Conservation (phyloP, 768 basidiomycete species). For the Hygrocybe coccinea region DNA sequence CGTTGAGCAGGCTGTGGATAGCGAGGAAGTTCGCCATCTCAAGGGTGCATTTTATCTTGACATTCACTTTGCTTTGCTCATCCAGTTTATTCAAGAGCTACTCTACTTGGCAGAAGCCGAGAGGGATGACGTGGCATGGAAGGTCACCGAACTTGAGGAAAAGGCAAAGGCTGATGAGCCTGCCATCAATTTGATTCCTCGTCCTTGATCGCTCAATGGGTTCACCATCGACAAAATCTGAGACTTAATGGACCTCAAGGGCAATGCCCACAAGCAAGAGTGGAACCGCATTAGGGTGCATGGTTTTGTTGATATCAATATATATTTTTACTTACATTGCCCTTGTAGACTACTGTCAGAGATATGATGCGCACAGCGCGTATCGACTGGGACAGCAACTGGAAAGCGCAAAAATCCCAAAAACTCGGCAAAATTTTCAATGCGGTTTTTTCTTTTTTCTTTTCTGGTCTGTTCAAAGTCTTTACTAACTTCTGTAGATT, state of each 20-base stretch:
- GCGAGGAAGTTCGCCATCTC: no score
- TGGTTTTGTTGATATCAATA: background rate
- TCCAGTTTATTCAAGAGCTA: no score
- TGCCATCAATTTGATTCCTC: background rate
- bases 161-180: no score
- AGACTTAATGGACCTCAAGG: background rate
- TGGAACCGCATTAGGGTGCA: background rate
- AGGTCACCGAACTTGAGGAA: no score
- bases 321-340: background rate
- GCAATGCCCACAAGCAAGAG: background rate
- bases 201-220: background rate
- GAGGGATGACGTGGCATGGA: no score
- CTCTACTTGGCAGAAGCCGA: no score
- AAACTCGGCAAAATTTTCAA: background rate
- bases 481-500: background rate
- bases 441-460: no score
- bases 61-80: no score
- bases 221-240: background rate
- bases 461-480: background rate
- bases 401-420: background rate
- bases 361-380: background rate
- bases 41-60: no score
- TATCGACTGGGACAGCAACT: background rate
- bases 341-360: background rate
- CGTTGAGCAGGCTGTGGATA: no score